These are phyloP conservation scores for Kernera saxatilis DNA, from an alignment of 345 rosid genomes.

Conservation along the genomic window DNA sequence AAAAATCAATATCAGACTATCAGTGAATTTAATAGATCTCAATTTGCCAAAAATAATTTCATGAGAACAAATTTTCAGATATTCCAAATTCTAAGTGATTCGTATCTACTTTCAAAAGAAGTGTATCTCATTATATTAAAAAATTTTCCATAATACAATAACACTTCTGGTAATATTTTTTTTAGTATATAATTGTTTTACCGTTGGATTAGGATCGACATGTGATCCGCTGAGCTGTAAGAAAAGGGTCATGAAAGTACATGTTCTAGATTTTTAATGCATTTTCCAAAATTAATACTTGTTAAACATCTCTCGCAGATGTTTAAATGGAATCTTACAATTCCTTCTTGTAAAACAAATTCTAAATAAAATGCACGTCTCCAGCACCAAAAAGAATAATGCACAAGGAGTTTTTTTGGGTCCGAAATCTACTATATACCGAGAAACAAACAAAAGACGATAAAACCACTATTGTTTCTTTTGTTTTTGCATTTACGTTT, in stretches of 20 bases:
- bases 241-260: background rate
- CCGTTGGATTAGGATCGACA: constrained; percentile 11
- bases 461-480: background rate
- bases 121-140: background rate
- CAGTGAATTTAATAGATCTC: too few relatives aligned
- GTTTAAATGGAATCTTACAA: background rate
- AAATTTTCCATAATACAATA: background rate
- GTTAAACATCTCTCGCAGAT: background rate
- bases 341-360: background rate
- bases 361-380: background rate
- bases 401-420: background rate
- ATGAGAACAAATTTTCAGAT: background rate
- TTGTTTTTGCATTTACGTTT: background rate
- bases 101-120: background rate
- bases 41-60: too few relatives aligned
- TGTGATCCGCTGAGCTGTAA: constrained; percentile 5
- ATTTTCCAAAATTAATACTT: background rate
- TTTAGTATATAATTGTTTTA: background rate
- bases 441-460: background rate
- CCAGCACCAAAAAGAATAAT: background rate
- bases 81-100: background rate
- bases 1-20: too few relatives aligned
- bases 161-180: background rate
- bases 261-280: background rate
- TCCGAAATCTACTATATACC: background rate